Conservation (phyloP, 306 rosid species). For the Luffa aegyptiaca region DNA sequence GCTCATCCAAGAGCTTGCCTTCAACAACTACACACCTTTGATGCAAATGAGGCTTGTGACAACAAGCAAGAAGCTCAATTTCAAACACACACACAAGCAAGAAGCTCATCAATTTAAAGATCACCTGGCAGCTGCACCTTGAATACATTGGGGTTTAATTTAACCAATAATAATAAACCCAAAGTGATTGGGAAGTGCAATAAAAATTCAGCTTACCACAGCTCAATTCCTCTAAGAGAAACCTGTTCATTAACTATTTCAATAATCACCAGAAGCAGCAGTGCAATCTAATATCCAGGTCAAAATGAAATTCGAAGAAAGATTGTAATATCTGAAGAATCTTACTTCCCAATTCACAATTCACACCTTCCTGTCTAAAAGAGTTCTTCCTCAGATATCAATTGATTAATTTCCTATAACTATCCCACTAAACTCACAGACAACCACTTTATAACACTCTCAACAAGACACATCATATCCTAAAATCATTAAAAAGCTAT, state of each 20-base stretch:
- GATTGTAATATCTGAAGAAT: neutral
- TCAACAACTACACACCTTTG: neutral
- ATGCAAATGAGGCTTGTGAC: too few species aligned
- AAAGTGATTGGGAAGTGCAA: too few species aligned
- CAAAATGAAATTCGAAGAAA: neutral
- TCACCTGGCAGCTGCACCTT: too few species aligned
- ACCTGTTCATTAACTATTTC: neutral
- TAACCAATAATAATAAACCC: too few species aligned
- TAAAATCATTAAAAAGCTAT: neutral
- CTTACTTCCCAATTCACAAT: neutral
- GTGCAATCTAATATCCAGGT: neutral
- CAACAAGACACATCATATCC: neutral
- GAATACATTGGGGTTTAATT: too few species aligned
- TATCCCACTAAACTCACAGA: neutral
- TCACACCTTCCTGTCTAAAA: neutral
- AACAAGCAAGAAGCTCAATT: too few species aligned
- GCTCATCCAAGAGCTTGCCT: neutral
- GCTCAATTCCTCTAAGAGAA: neutral
- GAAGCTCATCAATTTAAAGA: too few species aligned
- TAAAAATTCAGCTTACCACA: neutral
- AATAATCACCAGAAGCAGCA: neutral
- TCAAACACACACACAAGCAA: too few species aligned
- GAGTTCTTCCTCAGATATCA: neutral
- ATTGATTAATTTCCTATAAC: neutral
- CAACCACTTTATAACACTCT: neutral